Conservation (phyloP, 768 basidiomycete genomes). For the Suillus discolor region DNA sequence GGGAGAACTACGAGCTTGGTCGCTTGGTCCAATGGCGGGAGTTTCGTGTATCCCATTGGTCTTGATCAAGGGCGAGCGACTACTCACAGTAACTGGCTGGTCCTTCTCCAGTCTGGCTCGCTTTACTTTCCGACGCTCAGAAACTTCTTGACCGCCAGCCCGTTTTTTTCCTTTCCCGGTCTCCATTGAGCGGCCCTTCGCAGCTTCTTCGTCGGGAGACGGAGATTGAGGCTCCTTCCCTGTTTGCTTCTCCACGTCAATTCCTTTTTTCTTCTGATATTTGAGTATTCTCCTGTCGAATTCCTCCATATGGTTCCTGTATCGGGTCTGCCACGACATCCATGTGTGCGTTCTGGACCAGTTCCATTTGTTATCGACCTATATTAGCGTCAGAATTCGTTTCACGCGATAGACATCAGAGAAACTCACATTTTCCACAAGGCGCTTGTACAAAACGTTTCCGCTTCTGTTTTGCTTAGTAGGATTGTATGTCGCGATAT, state of each 20-base stretch:
- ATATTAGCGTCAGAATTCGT: conserved; percentile 7
- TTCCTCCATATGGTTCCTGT: conserved; percentile 42
- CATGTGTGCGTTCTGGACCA: conserved; percentile 56
- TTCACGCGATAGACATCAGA: neutral
- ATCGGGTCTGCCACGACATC: conserved; percentile 69
- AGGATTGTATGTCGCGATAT: conserved; percentile 52
- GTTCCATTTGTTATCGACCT: conserved; percentile 47
- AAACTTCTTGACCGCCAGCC: neutral
- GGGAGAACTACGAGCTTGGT: neutral
- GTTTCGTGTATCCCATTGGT: neutral
- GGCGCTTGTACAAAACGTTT: conserved; percentile 41
- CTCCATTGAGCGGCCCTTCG: neutral
- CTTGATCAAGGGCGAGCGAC: neutral
- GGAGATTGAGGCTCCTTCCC: conserved; percentile 5
- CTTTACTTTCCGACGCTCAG: conserved; percentile 1
- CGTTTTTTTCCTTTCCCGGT: neutral
- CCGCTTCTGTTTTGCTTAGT: conserved; percentile 45
- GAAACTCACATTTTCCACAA: conserved; percentile 46
- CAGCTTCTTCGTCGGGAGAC: neutral
- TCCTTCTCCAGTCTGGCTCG: conserved; percentile 2
- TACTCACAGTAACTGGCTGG: neutral
- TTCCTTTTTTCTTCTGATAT: conserved; percentile 39
- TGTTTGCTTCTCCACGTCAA: neutral
- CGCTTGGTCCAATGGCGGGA: neutral
- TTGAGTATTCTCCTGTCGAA: conserved; percentile 47